phyloP scores from a whole-genome alignment of 2,329 filamentous ascomycete species.

The Seiridium cupressi region DNA sequence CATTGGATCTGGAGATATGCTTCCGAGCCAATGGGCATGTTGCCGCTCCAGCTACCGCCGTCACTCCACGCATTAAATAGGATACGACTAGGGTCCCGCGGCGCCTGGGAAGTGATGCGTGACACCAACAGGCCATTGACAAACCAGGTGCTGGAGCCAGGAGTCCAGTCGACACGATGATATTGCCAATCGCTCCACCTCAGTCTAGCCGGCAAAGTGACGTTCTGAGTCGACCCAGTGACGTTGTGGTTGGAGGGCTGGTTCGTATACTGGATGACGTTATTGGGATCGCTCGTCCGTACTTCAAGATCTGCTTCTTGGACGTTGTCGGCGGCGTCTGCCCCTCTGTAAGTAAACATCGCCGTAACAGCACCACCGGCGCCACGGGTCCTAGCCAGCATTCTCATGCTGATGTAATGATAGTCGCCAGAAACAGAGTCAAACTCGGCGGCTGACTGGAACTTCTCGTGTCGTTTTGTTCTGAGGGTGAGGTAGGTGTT shows the following conservation, averaged over 20 bases:
- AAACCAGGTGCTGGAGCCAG: constrained; percentile 45
- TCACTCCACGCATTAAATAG: constrained; percentile 54
- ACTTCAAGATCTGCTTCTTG: constrained; percentile 40
- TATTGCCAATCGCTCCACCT: constrained; percentile 48
- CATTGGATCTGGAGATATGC: constrained; percentile 51
- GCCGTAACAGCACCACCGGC: constrained; percentile 48
- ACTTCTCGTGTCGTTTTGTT: constrained; percentile 39
- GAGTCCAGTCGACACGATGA: constrained; percentile 51
- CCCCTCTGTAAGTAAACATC: constrained; percentile 48
- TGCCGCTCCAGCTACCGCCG: constrained; percentile 48
- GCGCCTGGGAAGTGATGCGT: constrained; percentile 46
- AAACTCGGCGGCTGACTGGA: constrained; percentile 49
- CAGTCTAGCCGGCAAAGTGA: constrained; percentile 30
- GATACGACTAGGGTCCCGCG: constrained; percentile 41
- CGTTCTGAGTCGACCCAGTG: constrained; percentile 37
- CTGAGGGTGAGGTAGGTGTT: constrained; percentile 47
- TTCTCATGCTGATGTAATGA: constrained; percentile 43
- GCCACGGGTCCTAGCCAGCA: constrained; percentile 49
- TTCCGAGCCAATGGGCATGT: constrained; percentile 37
- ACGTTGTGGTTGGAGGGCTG: constrained; percentile 44
- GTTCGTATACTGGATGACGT: constrained; percentile 46
- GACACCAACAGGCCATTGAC: constrained; percentile 42
- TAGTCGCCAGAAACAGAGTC: constrained; percentile 35
- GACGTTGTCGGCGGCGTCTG: constrained; percentile 18
- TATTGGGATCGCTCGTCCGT: constrained; percentile 33